phyloP scores from a whole-genome alignment of 441 rosid genomes.

The Adansonia rubrostipa region DNA sequence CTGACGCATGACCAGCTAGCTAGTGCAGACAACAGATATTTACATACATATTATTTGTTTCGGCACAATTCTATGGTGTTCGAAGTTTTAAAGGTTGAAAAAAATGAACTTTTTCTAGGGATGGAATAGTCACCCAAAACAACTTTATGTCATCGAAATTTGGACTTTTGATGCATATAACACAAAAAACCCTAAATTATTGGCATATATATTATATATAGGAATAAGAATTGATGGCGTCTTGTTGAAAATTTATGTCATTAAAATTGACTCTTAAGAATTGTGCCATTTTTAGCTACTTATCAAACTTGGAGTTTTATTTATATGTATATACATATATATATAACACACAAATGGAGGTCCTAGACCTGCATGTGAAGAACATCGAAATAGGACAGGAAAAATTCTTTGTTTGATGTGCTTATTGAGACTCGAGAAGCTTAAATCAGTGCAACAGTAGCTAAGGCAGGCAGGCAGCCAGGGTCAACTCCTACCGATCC shows the following conservation, averaged over 20 bases:
- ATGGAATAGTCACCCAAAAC: no score
- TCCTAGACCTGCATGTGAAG: conserved; percentile 22
- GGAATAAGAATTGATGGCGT: not conserved
- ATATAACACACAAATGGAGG: conserved; percentile 11
- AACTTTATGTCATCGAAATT: not conserved
- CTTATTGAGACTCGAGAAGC: conserved; percentile 31
- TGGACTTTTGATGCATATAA: not conserved
- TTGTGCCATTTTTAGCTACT: not conserved
- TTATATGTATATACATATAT: not conserved
- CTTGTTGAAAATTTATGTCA: not conserved
- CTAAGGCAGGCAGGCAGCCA: not conserved
- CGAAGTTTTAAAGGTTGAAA: no score
- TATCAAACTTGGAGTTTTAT: not conserved
- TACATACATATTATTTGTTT: no score
- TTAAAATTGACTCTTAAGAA: not conserved
- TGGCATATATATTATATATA: no score
- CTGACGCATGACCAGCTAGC: no score
- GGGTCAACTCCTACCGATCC: conserved; percentile 40
- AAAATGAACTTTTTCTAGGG: no score
- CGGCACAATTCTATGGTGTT: no score
- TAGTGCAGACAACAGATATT: no score
- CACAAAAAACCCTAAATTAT: not conserved
- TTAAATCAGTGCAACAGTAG: conserved; percentile 4
- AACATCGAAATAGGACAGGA: not conserved
- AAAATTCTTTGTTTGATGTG: conserved; percentile 23